These are phyloP conservation scores for Malus orientalis DNA, from an alignment of 306 rosid genomes.

Conservation along the genomic window DNA sequence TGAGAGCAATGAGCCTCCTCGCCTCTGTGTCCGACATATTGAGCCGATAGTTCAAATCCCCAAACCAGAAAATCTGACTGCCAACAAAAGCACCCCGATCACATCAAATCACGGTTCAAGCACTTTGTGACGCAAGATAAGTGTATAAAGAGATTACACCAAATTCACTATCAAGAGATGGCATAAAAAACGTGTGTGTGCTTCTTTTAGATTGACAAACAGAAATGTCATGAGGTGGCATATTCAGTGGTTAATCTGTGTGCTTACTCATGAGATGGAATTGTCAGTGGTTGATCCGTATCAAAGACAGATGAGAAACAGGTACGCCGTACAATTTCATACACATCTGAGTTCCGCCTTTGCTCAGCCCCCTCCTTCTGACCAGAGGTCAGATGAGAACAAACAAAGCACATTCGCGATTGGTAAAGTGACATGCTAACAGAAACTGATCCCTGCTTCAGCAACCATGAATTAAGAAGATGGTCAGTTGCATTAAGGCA, in stretches of 20 bases:
- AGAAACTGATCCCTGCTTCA: slow-evolving; percentile 90
- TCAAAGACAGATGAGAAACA: slow-evolving; percentile 65
- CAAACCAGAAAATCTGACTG: slow-evolving; percentile 97
- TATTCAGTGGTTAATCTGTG: neutral
- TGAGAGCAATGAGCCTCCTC: slow-evolving; percentile 53
- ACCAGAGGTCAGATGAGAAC: slow-evolving; percentile 94
- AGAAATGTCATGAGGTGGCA: too few species aligned
- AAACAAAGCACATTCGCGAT: slow-evolving; percentile 84
- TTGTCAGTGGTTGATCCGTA: slow-evolving; percentile 70
- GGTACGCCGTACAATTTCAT: slow-evolving; percentile 78
- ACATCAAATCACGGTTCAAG: slow-evolving; percentile 12
- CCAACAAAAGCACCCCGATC: slow-evolving; percentile 15
- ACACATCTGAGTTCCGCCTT: slow-evolving; percentile 77
- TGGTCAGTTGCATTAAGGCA: slow-evolving; percentile 7
- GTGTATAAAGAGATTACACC: too few species aligned
- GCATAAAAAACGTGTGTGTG: neutral
- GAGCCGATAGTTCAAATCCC: slow-evolving; percentile 92
- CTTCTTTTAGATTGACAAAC: too few species aligned
- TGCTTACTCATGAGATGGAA: slow-evolving; percentile 89
- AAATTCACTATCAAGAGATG: neutral
- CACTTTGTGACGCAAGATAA: too few species aligned
- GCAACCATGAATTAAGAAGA: slow-evolving; percentile 15
- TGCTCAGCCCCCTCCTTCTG: slow-evolving; percentile 80
- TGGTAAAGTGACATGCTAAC: slow-evolving; percentile 90
- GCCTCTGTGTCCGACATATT: slow-evolving; percentile 52